Conservation (phyloP, 257 asterid species). For the Thymus mandschuricus region DNA sequence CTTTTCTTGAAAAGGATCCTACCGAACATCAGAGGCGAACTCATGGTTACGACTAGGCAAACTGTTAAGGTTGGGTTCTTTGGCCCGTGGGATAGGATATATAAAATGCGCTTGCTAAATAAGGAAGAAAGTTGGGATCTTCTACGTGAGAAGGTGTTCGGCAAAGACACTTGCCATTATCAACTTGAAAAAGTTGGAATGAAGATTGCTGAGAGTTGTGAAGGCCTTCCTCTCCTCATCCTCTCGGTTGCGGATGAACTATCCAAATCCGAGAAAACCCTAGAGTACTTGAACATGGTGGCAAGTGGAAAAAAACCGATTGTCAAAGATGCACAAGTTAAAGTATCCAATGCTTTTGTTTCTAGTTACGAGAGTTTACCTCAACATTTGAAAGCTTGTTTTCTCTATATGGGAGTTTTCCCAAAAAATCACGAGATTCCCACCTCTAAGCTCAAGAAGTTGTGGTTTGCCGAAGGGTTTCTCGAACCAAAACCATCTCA, state of each 20-base stretch:
- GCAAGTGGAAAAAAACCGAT: background rate
- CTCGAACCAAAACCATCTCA: background rate
- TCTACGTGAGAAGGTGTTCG: background rate
- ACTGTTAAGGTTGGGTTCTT: background rate
- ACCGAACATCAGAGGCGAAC: background rate
- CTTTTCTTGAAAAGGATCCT: background rate
- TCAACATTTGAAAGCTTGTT: background rate
- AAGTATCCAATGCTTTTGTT: no score
- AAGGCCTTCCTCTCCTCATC: constrained; percentile 19
- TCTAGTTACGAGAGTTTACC: background rate
- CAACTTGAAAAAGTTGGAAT: background rate
- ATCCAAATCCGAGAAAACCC: background rate
- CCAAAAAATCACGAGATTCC: background rate
- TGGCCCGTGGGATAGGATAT: background rate
- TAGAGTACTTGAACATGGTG: background rate
- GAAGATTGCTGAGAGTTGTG: constrained; percentile 11
- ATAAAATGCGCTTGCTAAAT: background rate
- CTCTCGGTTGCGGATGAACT: background rate
- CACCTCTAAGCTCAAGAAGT: background rate
- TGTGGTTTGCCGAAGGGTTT: background rate
- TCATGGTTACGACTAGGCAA: constrained; percentile 3
- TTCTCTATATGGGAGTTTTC: background rate
- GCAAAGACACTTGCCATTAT: background rate
- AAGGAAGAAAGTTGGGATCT: constrained; percentile 17
- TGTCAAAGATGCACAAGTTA: background rate